Evolutionary conservation across 2,329 filamentous ascomycete species (phyloP).

Genomic region (Esteya vermicola): DNA sequence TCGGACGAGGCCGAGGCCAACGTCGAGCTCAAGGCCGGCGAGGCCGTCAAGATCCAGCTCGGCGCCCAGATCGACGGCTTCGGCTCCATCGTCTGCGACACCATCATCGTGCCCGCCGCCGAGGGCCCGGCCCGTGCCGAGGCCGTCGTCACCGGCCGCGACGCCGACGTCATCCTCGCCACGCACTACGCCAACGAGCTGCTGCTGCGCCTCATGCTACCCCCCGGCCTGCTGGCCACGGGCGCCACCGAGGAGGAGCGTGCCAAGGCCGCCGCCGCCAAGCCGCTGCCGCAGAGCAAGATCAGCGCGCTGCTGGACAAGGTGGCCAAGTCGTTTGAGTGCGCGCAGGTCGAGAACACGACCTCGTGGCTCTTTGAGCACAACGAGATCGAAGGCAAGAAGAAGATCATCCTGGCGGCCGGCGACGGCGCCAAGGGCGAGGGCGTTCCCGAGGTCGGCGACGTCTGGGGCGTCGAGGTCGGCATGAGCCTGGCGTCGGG

Average conservation of each 20-base stretch:
- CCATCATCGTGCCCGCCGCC: conserved; percentile 56
- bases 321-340: conserved; percentile 79
- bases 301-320: conserved; percentile 85
- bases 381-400: conserved; percentile 92
- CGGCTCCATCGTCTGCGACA: conserved; percentile 90
- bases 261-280: conserved; percentile 72
- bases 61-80: conserved; percentile 95
- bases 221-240: conserved; percentile 71
- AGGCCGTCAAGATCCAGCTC: conserved; percentile 95
- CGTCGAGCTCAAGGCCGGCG: conserved; percentile 64
- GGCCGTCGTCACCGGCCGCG: conserved; percentile 56
- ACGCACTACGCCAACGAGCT: conserved; percentile 95
- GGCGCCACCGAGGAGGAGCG: conserved; percentile 89
- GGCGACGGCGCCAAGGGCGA: conserved; percentile 83
- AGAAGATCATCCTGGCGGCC: conserved; percentile 92
- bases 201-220: conserved; percentile 77
- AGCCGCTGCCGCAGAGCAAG: conserved; percentile 70
- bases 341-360: conserved; percentile 91
- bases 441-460: conserved; percentile 71
- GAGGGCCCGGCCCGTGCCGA: conserved; percentile 33
- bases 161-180: conserved; percentile 78
- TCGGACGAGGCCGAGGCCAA: conserved; percentile 77
- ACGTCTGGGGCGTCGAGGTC: conserved; percentile 97
- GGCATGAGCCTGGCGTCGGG: conserved; percentile 81
- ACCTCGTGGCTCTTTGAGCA: conserved; percentile 94